Evolutionary conservation across 495 filamentous ascomycete genomes (phyloP).

Genomic region (Hypoxylon cercidicola): DNA sequence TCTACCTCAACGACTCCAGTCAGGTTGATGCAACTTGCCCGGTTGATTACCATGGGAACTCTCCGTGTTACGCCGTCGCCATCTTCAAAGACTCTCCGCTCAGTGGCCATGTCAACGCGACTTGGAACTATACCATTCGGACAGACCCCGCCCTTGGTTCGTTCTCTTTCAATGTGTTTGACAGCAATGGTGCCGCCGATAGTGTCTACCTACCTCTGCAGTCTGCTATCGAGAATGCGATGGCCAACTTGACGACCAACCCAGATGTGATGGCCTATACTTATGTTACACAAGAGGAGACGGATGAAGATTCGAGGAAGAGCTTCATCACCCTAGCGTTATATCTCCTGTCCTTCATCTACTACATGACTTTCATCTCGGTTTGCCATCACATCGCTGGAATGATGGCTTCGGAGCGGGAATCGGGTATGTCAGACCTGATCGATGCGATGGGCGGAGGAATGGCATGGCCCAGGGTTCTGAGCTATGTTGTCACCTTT

Average conservation of each 20-base stretch:
- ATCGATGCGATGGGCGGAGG: constrained; percentile 74
- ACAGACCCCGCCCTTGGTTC: constrained; percentile 66
- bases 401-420: constrained; percentile 72
- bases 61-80: constrained; percentile 71
- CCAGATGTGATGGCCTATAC: constrained; percentile 72
- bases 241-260: constrained; percentile 61
- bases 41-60: constrained; percentile 69
- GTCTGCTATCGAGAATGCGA: constrained; percentile 72
- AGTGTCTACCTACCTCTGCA: constrained; percentile 76
- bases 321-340: constrained; percentile 69
- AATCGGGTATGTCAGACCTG: constrained; percentile 72
- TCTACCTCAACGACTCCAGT: constrained; percentile 56
- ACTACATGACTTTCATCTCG: constrained; percentile 70
- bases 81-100: constrained; percentile 72
- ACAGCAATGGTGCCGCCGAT: constrained; percentile 64
- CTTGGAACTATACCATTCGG: constrained; percentile 79
- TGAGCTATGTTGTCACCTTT: constrained; percentile 39
- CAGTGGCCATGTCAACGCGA: constrained; percentile 60
- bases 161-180: constrained; percentile 60
- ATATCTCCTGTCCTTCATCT: constrained; percentile 66
- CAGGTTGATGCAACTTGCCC: constrained; percentile 67
- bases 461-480: constrained; percentile 53
- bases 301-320: constrained; percentile 61
- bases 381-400: constrained; percentile 72
- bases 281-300: constrained; percentile 64